These are phyloP conservation scores for Penicillium argentinense DNA, from an alignment of 495 filamentous ascomycete genomes.

Conservation along the genomic window DNA sequence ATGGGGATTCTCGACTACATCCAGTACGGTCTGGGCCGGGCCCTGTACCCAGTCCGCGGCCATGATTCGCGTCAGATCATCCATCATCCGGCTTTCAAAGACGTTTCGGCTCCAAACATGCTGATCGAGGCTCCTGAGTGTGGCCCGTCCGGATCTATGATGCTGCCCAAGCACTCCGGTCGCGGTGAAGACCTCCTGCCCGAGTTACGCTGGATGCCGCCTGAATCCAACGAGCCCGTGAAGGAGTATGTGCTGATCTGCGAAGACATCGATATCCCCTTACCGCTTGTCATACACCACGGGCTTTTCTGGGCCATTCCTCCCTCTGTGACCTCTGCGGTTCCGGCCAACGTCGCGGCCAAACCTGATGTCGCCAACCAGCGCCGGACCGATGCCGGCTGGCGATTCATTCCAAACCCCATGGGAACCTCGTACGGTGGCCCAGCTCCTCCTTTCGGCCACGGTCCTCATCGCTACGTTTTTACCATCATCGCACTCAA, in stretches of 20 bases:
- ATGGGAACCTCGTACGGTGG: constrained; percentile 34
- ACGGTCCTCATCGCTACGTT: constrained; percentile 51
- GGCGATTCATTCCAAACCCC: constrained; percentile 41
- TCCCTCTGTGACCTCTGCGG: constrained; percentile 26
- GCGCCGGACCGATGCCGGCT: constrained; percentile 32
- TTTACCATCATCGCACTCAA: constrained; percentile 49
- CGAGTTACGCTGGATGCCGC: constrained; percentile 38
- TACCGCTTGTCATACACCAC: constrained; percentile 46
- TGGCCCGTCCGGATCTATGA: constrained; percentile 33
- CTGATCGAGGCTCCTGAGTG: constrained; percentile 40
- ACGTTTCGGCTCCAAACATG: constrained; percentile 39
- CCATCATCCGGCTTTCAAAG: constrained; percentile 23
- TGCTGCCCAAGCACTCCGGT: constrained; percentile 39
- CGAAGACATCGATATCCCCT: constrained; percentile 53
- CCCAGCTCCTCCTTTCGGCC: constrained; percentile 44
- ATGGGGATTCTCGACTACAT: constrained; percentile 22
- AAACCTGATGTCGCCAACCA: constrained; percentile 15
- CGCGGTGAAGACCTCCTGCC: constrained; percentile 32
- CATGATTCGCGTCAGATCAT: constrained; percentile 32
- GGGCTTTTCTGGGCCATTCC: constrained; percentile 48
- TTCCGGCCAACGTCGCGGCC: constrained; percentile 32
- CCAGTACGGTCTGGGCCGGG: constrained; percentile 18
- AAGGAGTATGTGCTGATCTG: constrained; percentile 49
- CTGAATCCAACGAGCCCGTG: constrained; percentile 20
- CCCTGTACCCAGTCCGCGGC: constrained; percentile 27